Evolutionary conservation across 805 yeast species (phyloP), one percentile per base, ranked within the genome.

Genomic region (Metschnikowia cubensis): DNA sequence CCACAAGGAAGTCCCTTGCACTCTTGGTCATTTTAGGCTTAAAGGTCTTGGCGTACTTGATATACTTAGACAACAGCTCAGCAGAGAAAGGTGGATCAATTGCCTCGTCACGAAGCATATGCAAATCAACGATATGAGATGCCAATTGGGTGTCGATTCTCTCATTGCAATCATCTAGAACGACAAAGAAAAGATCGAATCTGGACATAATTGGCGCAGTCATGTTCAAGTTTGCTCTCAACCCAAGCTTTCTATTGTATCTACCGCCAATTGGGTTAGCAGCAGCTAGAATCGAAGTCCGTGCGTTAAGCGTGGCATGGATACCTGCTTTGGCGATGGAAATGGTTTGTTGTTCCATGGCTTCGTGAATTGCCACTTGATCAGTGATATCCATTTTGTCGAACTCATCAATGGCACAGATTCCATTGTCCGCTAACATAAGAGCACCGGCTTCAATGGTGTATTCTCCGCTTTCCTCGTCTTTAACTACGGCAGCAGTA

Each of bases 341-440:
- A 58, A 94, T 94, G 0, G 99, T 94, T 69, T 94, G 99, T 71
- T 94, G 99, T 77, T 94, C 99, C 99, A 94, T 94, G 21, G 98
- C 99, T 73, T 94, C 99, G 72, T 94, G 99, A 73, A 94, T 92
- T 3, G 98, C 98, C 49, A 94, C 98, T 71, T 94, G 98, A 70
- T 94, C 98, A 1, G 84, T 70, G 39, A 91, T 69, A 68, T 92
- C 97, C 99, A 94, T 94, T 74, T 94, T 94, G 66, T 94, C 99
- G 61, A 94, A 94, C 73, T 94, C 99, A 68, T 94, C 99, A 68
- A 94, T 94, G 61, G 97, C 95, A 78, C 99, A 94, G 53, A 94
- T 88, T 54, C 99, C 99, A 64, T 92, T 94, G 70, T 94, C 99
- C 1, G 99, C 98, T 56, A 94, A 76, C 97, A 94, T 94, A 50